phyloP scores from a whole-genome alignment of 441 rosid species.

The Oxalis stricta region DNA sequence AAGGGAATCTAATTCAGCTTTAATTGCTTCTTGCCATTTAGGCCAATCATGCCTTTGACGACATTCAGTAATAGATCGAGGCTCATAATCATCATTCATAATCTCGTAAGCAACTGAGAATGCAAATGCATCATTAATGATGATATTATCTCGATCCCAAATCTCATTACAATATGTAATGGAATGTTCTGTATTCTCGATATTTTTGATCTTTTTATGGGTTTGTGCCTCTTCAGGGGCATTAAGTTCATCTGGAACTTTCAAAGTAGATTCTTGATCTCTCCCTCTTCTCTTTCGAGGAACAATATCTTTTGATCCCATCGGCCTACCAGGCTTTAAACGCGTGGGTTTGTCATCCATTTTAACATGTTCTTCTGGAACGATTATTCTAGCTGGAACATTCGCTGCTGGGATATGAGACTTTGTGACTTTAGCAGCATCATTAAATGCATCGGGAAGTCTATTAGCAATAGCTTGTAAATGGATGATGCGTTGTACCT shows the following conservation, averaged over 20 bases:
- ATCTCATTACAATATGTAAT: too few species aligned
- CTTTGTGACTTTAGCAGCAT: neutral
- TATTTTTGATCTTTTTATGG: too few species aligned
- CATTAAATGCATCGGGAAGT: neutral
- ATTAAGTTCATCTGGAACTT: too few species aligned
- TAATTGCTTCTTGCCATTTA: neutral
- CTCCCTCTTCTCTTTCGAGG: neutral
- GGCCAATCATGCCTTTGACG: neutral
- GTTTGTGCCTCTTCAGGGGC: too few species aligned
- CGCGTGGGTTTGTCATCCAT: neutral
- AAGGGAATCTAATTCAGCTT: neutral
- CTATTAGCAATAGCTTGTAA: neutral
- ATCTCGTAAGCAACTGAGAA: too few species aligned
- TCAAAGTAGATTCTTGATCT: too few species aligned
- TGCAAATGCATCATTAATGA: too few species aligned
- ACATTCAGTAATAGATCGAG: neutral
- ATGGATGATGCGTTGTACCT: constrained; percentile 5
- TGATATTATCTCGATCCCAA: too few species aligned
- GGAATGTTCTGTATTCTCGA: too few species aligned
- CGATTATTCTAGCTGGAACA: neutral
- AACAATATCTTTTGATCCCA: neutral
- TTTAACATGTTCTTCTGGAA: neutral
- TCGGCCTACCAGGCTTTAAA: neutral
- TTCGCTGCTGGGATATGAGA: neutral
- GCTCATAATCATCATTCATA: neutral